These are phyloP conservation scores for Conticribra weissflogii DNA, from an alignment of 108 stramenopile genomes.

Conservation along the genomic window DNA sequence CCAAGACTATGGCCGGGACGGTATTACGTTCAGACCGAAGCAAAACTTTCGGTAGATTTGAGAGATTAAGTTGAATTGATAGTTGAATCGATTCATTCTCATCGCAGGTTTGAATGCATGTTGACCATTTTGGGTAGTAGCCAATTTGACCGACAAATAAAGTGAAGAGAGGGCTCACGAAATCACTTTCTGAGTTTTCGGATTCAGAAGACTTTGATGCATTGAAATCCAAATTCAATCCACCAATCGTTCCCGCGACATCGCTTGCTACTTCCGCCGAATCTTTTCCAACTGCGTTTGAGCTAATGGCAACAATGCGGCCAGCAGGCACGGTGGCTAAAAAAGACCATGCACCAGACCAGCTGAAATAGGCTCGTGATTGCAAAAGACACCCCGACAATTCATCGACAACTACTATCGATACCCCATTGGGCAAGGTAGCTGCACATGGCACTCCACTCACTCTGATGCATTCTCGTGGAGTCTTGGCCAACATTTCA, in stretches of 20 bases:
- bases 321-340: slow-evolving; percentile 52
- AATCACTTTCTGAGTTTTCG: background rate
- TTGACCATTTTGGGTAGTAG: slow-evolving; percentile 68
- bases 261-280: slow-evolving; percentile 6
- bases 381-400: slow-evolving; percentile 72
- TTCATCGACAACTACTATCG: slow-evolving; percentile 70
- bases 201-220: background rate
- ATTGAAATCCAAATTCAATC: slow-evolving; percentile 28
- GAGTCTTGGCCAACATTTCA: background rate
- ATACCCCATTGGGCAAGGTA: slow-evolving; percentile 46
- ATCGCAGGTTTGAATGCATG: slow-evolving; percentile 35
- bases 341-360: slow-evolving; percentile 52
- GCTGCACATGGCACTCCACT: slow-evolving; percentile 60
- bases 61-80: slow-evolving; percentile 26
- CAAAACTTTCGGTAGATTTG: slow-evolving; percentile 6
- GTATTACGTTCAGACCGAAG: slow-evolving; percentile 54
- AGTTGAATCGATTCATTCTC: slow-evolving; percentile 28
- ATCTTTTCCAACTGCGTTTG: slow-evolving; percentile 15
- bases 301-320: slow-evolving; percentile 65
- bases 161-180: slow-evolving; percentile 4
- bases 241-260: slow-evolving; percentile 37
- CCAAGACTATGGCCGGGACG: slow-evolving; percentile 50
- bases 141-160: slow-evolving; percentile 74
- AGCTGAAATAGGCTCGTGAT: slow-evolving; percentile 60
- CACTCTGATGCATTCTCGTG: slow-evolving; percentile 34